Evolutionary conservation across 805 yeast genomes (phyloP).

Genomic region (Wickerhamiella musiphila): DNA sequence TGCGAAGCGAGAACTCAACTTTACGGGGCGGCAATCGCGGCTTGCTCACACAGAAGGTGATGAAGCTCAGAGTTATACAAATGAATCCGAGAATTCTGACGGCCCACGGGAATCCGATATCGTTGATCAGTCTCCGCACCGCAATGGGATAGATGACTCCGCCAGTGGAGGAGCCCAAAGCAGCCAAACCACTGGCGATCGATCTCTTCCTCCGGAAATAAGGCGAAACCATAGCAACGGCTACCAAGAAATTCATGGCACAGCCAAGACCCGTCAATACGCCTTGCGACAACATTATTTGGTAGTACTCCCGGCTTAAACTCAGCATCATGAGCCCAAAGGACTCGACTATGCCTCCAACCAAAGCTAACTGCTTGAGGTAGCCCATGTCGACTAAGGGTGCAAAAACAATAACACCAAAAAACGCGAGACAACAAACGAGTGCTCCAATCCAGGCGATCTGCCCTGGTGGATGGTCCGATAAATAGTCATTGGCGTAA

Average conservation of each 20-base stretch:
- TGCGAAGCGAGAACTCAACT: constrained; percentile 13
- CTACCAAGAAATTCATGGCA: constrained; percentile 27
- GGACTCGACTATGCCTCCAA: constrained; percentile 15
- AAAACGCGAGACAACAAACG: constrained; percentile 8
- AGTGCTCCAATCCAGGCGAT: constrained; percentile 14
- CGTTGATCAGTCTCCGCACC: constrained; percentile 25
- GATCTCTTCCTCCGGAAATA: constrained; percentile 30
- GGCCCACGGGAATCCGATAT: constrained; percentile 38
- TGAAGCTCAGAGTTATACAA: constrained; percentile 17
- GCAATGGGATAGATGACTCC: constrained; percentile 33
- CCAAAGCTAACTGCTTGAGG: constrained; percentile 13
- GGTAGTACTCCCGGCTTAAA: constrained; percentile 27
- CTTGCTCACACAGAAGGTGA: constrained; percentile 15
- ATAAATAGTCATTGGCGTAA: constrained; percentile 6
- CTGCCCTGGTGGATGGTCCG: constrained; percentile 7
- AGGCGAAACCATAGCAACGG: constrained; percentile 29
- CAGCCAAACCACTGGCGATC: constrained; percentile 29
- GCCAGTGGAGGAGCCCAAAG: constrained; percentile 35
- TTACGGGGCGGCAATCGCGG: constrained; percentile 19
- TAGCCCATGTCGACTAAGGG: constrained; percentile 18
- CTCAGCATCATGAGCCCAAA: constrained; percentile 19
- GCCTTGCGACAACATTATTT: constrained; percentile 37
- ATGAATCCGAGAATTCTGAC: constrained; percentile 32
- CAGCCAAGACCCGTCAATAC: constrained; percentile 31
- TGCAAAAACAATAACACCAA: constrained; percentile 16